phyloP scores from a whole-genome alignment of 2,329 filamentous ascomycete genomes.

The Trichoderma aggressivum region DNA sequence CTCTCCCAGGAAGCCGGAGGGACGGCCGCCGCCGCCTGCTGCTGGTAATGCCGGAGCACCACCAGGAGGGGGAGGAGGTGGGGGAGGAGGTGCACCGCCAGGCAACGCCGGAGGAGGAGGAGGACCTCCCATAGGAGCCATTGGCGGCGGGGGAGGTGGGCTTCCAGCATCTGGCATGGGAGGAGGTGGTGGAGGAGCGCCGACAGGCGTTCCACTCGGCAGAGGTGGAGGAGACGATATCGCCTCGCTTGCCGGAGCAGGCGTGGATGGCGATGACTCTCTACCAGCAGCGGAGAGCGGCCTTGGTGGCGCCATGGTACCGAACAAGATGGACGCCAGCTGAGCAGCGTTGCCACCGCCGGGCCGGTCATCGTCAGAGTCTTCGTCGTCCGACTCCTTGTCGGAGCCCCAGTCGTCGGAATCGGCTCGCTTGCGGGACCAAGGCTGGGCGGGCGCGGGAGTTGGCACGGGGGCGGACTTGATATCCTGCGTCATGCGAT shows the following conservation, averaged over 20 bases:
- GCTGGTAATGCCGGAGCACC: conserved; percentile 45
- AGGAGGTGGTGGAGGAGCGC: conserved; percentile 31
- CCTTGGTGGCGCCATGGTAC: conserved; percentile 91
- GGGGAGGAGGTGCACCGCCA: conserved; percentile 39
- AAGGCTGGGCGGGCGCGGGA: conserved; percentile 47
- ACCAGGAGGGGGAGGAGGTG: conserved; percentile 45
- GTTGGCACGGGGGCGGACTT: conserved; percentile 41
- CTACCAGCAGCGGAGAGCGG: conserved; percentile 80
- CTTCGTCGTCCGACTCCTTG: conserved; percentile 59
- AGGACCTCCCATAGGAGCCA: conserved; percentile 29
- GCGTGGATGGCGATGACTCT: conserved; percentile 48
- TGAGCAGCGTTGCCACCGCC: conserved; percentile 84
- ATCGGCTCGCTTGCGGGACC: conserved; percentile 53
- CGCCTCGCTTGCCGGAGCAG: conserved; percentile 39
- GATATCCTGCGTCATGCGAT: conserved; percentile 70
- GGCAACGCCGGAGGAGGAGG: conserved; percentile 34
- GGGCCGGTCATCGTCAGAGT: conserved; percentile 73
- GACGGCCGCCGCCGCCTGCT: conserved; percentile 47
- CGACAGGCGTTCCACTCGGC: conserved; percentile 28
- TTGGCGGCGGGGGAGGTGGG: conserved; percentile 30
- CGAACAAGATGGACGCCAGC: conserved; percentile 90
- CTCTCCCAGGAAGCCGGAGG: conserved; percentile 69
- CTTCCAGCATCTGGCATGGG: conserved; percentile 26
- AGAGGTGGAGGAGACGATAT: conserved; percentile 40
- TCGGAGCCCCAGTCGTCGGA: conserved; percentile 82